Evolutionary conservation across 306 rosid species (phyloP), one percentile per base, ranked within the genome.

Genomic region (Cucurbita maxima): DNA sequence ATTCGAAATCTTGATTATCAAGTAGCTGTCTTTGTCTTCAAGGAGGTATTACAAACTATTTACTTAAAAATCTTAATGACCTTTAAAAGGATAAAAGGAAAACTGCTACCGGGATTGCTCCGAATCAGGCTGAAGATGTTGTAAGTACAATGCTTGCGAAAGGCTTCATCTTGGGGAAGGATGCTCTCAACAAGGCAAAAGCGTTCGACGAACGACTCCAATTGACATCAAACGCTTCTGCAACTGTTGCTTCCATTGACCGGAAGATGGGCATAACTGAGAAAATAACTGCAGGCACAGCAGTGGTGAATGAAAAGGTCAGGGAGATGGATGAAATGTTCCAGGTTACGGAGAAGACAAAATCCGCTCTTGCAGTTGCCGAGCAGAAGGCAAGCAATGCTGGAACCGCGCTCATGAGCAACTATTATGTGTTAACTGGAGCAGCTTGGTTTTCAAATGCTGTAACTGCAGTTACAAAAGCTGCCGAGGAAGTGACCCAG

Each of bases 301-400:
- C 86, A 19, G 76, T 82, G 8, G 84, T 91, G 7, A 86, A 78
- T 61, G 97, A 82, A 54, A 88, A 85, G 78, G 85, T 87, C 75
- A 91, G 80, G 60, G 91, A 83, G 80, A 83, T 91, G 88, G 87
- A 91, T 71, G 87, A 77, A 76, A 52, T 77, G 41, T 83, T 78
- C 77, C 84, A 80, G 44, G 89, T 92, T 54, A 83, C 87, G 0
- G 96, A 82, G 43, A 90, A 82, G 83, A 84, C 96, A 0, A 88
- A 81, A 73, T 82, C 87, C 16, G 96, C 89, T 47, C 48, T 83
- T 8, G 83, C 83, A 25, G 87, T 76, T 72, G 96, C 92, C 30
- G 96, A 86, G 82, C 91, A 87, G 84, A 92, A 86, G 87, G 98
- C 96, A 7, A 81, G 84, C 56, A 81, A 75, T 58, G 98, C 98